phyloP scores from a whole-genome alignment of 192 early-diverging fungal species.

The Obelidium mucronatum region DNA sequence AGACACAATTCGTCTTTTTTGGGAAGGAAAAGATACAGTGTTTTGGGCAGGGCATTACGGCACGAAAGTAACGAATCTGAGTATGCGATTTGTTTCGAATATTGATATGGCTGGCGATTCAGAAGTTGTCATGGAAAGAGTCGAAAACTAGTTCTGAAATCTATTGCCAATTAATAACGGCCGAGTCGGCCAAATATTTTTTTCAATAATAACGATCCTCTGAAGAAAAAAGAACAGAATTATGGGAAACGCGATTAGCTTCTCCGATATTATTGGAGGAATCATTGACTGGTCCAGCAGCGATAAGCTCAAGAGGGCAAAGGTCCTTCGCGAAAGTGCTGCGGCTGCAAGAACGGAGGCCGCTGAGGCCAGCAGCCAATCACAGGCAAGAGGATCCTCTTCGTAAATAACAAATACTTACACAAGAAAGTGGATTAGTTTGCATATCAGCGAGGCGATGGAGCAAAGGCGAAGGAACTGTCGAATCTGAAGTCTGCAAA shows the following conservation, averaged over 20 bases:
- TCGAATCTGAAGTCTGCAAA: not conserved
- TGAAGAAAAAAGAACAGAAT: too few species aligned
- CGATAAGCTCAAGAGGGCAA: not conserved
- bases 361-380: too few species aligned
- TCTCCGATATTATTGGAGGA: not conserved
- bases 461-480: not conserved
- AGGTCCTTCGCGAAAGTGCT: not conserved
- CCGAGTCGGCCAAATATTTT: too few species aligned
- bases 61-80: not conserved
- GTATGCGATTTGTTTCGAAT: not conserved
- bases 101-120: not conserved
- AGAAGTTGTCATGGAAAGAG: too few species aligned
- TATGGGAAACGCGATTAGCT: not conserved
- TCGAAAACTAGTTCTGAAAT: too few species aligned
- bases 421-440: not conserved
- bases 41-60: not conserved
- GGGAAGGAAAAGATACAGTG: not conserved
- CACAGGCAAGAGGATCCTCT: too few species aligned
- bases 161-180: too few species aligned
- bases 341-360: not conserved
- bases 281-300: conserved; percentile 6
- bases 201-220: too few species aligned
- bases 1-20: not conserved
- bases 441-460: not conserved
- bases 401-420: too few species aligned